Evolutionary conservation across 2,329 filamentous ascomycete species (phyloP).

Genomic region (Nigrograna mackinnonii): DNA sequence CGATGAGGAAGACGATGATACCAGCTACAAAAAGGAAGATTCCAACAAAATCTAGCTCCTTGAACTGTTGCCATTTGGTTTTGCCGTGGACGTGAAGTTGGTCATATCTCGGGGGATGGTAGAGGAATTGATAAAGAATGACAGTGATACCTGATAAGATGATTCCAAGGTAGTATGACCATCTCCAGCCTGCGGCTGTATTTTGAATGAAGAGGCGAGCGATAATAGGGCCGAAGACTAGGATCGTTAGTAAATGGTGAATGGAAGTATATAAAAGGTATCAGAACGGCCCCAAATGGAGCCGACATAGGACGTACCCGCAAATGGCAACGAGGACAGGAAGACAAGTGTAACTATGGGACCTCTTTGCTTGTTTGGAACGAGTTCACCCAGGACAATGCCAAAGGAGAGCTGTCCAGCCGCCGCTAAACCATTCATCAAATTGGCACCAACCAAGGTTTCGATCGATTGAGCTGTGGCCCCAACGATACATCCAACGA

Average conservation of each 20-base stretch:
- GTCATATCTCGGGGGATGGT: slow-evolving; percentile 49
- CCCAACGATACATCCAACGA: slow-evolving; percentile 30
- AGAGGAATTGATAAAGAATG: slow-evolving; percentile 50
- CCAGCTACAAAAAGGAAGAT: slow-evolving; percentile 49
- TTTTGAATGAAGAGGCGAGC: slow-evolving; percentile 50
- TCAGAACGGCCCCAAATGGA: too few relatives aligned
- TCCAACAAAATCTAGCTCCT: slow-evolving; percentile 48
- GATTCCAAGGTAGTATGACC: slow-evolving; percentile 55
- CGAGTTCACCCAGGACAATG: slow-evolving; percentile 28
- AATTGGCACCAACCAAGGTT: slow-evolving; percentile 31
- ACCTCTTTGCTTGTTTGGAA: slow-evolving; percentile 43
- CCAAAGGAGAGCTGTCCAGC: slow-evolving; percentile 30
- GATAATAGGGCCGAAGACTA: slow-evolving; percentile 52
- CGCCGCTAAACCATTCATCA: slow-evolving; percentile 29
- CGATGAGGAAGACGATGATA: slow-evolving; percentile 48
- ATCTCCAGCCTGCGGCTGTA: slow-evolving; percentile 36
- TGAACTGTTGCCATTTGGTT: slow-evolving; percentile 26
- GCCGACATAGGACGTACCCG: slow-evolving; percentile 26
- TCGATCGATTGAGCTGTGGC: slow-evolving; percentile 32
- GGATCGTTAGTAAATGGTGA: slow-evolving; percentile 1
- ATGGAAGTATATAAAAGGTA: too few relatives aligned
- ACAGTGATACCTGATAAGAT: slow-evolving; percentile 47
- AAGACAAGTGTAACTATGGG: slow-evolving; percentile 25
- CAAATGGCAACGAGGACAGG: slow-evolving; percentile 27
- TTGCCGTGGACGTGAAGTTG: slow-evolving; percentile 41